Conservation (phyloP, 805 yeast species). For the Candida palmyrensis region DNA sequence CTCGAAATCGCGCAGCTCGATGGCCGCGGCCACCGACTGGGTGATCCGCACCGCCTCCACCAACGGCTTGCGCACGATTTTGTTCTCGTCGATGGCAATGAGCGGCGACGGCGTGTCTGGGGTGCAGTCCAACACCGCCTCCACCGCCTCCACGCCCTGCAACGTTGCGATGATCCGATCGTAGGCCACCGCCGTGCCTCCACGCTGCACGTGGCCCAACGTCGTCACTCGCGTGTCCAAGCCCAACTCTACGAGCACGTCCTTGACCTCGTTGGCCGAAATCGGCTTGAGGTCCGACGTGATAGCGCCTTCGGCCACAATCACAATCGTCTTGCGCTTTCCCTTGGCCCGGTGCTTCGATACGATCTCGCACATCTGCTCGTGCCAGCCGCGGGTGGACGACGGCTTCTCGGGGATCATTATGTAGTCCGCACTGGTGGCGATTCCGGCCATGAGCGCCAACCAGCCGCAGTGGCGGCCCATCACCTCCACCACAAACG, state of each 20-base stretch:
- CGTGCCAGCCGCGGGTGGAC: slow-evolving; percentile 66
- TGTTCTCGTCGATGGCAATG: slow-evolving; percentile 86
- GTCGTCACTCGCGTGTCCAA: slow-evolving; percentile 94
- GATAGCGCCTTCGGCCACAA: slow-evolving; percentile 98
- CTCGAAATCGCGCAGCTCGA: slow-evolving; percentile 70
- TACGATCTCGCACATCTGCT: slow-evolving; percentile 71
- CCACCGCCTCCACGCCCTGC: slow-evolving; percentile 97
- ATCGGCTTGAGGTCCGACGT: slow-evolving; percentile 78
- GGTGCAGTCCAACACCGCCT: slow-evolving; percentile 82
- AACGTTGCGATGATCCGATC: slow-evolving; percentile 89
- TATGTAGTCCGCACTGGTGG: slow-evolving; percentile 92
- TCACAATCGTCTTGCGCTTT: slow-evolving; percentile 89
- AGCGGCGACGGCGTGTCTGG: slow-evolving; percentile 93
- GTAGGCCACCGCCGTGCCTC: slow-evolving; percentile 96
- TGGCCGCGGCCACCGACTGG: slow-evolving; percentile 86
- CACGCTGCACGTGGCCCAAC: slow-evolving; percentile 96
- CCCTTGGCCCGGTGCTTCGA: slow-evolving; percentile 79
- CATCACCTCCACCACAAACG: slow-evolving; percentile 97
- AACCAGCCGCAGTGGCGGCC: slow-evolving; percentile 99
- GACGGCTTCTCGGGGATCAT: slow-evolving; percentile 95
- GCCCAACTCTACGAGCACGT: slow-evolving; percentile 77
- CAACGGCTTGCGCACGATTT: slow-evolving; percentile 76
- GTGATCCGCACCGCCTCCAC: slow-evolving; percentile 89
- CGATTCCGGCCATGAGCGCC: slow-evolving; percentile 94
- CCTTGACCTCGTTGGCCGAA: slow-evolving; percentile 72